Percentiles rank a stretch among this genome's conserved stretches.
phyloP scores from a whole-genome alignment of 2,329 filamentous ascomycete species.

The Xylariaceae sp. region DNA sequence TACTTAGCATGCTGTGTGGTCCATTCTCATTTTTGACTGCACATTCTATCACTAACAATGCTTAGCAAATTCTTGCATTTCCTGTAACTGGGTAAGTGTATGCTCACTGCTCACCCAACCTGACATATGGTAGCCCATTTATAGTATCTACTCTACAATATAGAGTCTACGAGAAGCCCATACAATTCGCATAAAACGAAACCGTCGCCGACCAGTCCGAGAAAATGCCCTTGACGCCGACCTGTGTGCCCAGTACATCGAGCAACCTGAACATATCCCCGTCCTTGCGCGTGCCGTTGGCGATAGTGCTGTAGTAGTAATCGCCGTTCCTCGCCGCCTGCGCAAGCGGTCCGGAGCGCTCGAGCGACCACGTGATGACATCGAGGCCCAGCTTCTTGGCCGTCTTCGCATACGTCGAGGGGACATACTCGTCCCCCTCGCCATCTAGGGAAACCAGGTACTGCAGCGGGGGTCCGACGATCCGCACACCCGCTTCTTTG shows the following conservation, averaged over 20 bases:
- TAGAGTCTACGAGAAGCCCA: conserved; percentile 32
- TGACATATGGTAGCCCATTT: too few relatives aligned
- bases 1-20: too few relatives aligned
- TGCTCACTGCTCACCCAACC: too few relatives aligned
- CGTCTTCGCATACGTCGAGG: conserved; percentile 56
- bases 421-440: conserved; percentile 50
- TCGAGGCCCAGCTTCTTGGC: conserved; percentile 58
- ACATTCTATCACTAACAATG: too few relatives aligned
- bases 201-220: conserved; percentile 65
- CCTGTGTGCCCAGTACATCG: conserved; percentile 56
- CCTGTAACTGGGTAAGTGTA: too few relatives aligned
- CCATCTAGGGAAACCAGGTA: conserved; percentile 54
- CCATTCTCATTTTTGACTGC: too few relatives aligned
- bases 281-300: conserved; percentile 52
- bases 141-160: too few relatives aligned
- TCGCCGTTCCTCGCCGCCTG: conserved; percentile 40
- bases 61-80: too few relatives aligned
- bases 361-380: conserved; percentile 64
- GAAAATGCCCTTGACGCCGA: conserved; percentile 58
- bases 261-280: conserved; percentile 63
- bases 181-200: conserved; percentile 69
- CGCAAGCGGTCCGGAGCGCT: conserved; percentile 57
- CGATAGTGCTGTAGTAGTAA: conserved; percentile 54
- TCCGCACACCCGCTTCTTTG: conserved; percentile 51
- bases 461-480: conserved; percentile 58